phyloP scores from a whole-genome alignment of 306 rosid species.

The Castanea crenata region DNA sequence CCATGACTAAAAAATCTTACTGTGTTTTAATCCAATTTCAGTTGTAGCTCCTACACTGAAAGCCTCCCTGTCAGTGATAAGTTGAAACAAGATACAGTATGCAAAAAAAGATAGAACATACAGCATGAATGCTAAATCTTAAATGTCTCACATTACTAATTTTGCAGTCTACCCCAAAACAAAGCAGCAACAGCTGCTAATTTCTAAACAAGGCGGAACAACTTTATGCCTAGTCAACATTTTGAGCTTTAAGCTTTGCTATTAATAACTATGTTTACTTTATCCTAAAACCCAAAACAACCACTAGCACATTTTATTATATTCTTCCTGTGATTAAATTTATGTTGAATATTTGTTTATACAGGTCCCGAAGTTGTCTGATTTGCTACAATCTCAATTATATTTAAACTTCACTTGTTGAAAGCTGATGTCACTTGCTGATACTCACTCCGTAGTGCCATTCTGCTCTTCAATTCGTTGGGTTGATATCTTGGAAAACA shows the following conservation, averaged over 20 bases:
- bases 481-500: slow-evolving; percentile 21
- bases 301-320: neutral
- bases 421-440: slow-evolving; percentile 12
- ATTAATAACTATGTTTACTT: neutral
- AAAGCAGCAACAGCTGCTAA: no score
- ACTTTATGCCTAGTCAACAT: no score
- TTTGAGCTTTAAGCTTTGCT: neutral
- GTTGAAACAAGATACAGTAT: no score
- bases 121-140: no score
- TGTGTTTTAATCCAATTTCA: no score
- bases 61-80: no score
- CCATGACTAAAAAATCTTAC: no score
- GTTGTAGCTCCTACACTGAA: no score
- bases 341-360: neutral
- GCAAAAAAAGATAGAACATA: no score
- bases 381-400: neutral
- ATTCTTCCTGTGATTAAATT: neutral
- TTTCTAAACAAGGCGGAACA: no score
- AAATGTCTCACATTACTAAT: neutral
- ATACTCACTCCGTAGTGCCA: neutral
- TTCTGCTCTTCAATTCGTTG: neutral
- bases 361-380: slow-evolving; percentile 40
- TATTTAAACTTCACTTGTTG: neutral
- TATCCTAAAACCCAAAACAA: neutral
- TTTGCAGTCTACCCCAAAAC: neutral